A percentile compares a stretch with the other conserved stretches of the same genome.
These are phyloP conservation scores for Podila epigama DNA, from an alignment of 192 early-diverging fungal genomes.

Conservation along the genomic window DNA sequence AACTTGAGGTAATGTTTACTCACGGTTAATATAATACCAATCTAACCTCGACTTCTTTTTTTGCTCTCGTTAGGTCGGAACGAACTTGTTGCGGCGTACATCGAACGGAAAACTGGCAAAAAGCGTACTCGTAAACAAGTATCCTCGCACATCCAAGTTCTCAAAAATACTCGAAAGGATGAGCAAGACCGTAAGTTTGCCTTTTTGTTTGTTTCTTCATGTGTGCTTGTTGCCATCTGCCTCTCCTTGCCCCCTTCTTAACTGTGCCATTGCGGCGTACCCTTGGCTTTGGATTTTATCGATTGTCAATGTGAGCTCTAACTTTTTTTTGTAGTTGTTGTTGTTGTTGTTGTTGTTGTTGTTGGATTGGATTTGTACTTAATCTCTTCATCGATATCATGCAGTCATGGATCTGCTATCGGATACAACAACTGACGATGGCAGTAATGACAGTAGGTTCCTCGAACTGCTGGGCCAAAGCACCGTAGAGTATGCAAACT, in stretches of 20 bases:
- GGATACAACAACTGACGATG: conserved; percentile 29
- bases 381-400: too few relatives aligned
- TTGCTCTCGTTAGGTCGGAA: conserved; percentile 57
- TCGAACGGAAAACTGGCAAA: conserved; percentile 69
- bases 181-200: conserved; percentile 52
- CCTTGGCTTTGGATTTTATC: too few relatives aligned
- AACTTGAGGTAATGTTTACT: background rate
- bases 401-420: conserved; percentile 47
- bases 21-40: background rate
- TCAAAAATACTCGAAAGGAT: conserved; percentile 73
- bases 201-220: background rate
- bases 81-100: conserved; percentile 79
- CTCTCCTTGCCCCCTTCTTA: too few relatives aligned
- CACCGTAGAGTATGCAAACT: conserved; percentile 21
- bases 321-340: too few relatives aligned
- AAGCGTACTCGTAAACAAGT: conserved; percentile 79
- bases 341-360: too few relatives aligned
- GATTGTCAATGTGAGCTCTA: too few relatives aligned
- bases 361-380: too few relatives aligned
- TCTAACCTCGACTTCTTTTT: background rate
- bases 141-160: conserved; percentile 80
- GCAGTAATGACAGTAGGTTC: conserved; percentile 18
- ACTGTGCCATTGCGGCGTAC: too few relatives aligned
- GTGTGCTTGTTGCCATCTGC: too few relatives aligned
- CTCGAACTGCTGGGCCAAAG: conserved; percentile 24